Base-by-base conservation (phyloP, 1,284 basidiomycete species). In the Pseudomicrostroma phylloplanum region DNA sequence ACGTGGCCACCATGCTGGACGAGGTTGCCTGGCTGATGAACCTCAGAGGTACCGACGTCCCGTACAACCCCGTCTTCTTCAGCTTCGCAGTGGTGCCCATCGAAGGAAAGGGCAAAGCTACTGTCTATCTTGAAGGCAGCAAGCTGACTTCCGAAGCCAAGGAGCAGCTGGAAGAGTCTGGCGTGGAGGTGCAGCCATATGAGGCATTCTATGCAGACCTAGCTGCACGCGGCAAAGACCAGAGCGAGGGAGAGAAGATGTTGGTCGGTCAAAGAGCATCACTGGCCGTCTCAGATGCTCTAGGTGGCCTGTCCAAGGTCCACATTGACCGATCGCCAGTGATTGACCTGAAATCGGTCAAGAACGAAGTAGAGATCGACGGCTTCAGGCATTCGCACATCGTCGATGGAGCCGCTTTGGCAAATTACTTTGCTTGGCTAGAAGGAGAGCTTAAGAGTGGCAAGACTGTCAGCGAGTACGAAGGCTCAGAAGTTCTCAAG, bases 41-140 rank as follows among this genome's bases (percentile, higher is more conserved):
- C 80, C 82, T 98, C 51, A 87, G 94, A 64, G 92, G 93, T 0
- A 86, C 87, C 1, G 93, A 97, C 78, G 94, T 97, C 66, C 88
- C 88, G 43, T 97, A 86, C 81, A 97, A 96, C 76, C 76, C 87
- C 59, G 93, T 98, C 23, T 97, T 98, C 83, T 96, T 96, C 76
- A 87, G 90, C 0, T 96, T 93, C 77, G 89, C 91, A 1, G 83
- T 94, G 42, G 82, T 97, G 36, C 89, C 89, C 1, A 80, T 81
- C 13, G 83, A 88, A 55, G 83, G 84, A 2, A 55, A 21, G 26
- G 36, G 51, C 60, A 58, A 62, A 26, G 86, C 86, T 0, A 82
- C 85, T 3, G 82, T 97, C 1, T 97, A 94, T 79, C 82, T 92
- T 60, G 83, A 93, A 64, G 81, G 83, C 9, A 39, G 41, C 1